Base-by-base conservation (phyloP, 148 eudicot species). In the Camellia lanceoleosa region DNA sequence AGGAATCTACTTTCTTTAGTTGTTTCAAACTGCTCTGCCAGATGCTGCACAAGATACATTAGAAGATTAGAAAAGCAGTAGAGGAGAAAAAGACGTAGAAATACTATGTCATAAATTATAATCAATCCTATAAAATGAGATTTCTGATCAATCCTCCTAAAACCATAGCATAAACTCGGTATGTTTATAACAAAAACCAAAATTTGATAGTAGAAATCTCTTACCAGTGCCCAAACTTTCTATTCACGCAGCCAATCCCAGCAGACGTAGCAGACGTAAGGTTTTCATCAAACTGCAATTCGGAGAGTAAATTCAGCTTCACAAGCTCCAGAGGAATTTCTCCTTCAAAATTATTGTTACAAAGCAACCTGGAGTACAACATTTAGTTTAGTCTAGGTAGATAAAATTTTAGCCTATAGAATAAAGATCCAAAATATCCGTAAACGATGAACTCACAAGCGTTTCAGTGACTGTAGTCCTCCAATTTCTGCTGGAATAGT, bases 331-430 rank as follows among this genome's bases (percentile, higher is more conserved):
- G 77, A 85, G 97, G 95, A 76, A 86, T 80, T 71, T 73, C 73
- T 23, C 93, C 95, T 83, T 86, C 87, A 78, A 97, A 89, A 38
- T 87, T 90, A 82, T 97, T 97, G 81, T 87, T 86, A 81, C 88
- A 81, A 42, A 94, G 89, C 83, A 97, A 81, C 87, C 99, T 97
- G 90, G 12, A 79, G 58, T 6, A 72, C 66, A 52, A 60, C 16
- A 60, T 49, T 20, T 41, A 61, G n/a, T 65, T 56, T 47, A 73
- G 76, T 82, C 44, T 6, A 15, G 15, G 69, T 14, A 80, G 6
- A 51, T 60, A 4, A 74, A 18, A 54, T 42, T 65, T 47, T 19
- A 71, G 20, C 71, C 56, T 59, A 15, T 1, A 51, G 52, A 12
- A 52, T 9, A 49, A 54, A 54, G 38, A 10, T 19, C 71, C 43